phyloP scores from a whole-genome alignment of 768 basidiomycete species.

The Rhodotorula taiwanensis region DNA sequence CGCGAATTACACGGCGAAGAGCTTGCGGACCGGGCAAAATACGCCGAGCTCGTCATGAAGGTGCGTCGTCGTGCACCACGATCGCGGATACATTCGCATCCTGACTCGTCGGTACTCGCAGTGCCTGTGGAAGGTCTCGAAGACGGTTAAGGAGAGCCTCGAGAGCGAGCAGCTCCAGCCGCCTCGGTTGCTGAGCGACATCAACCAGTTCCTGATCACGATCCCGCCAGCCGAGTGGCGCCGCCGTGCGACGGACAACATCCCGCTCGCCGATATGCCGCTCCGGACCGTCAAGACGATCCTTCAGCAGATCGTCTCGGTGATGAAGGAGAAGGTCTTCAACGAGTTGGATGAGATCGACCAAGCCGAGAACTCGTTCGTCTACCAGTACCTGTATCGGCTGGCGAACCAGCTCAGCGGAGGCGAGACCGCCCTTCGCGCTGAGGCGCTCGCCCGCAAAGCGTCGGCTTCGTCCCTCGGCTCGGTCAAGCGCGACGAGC shows the following conservation, averaged over 20 bases:
- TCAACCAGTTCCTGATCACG: conserved; percentile 88
- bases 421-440: background rate
- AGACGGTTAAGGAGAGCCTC: conserved; percentile 88
- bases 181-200: conserved; percentile 78
- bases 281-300: conserved; percentile 95
- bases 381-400: conserved; percentile 73
- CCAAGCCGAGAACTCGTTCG: conserved; percentile 93
- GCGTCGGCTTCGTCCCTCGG: conserved; percentile 11
- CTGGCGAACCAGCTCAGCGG: conserved; percentile 23
- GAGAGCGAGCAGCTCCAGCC: conserved; percentile 71
- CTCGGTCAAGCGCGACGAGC: conserved; percentile 1
- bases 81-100: background rate
- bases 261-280: conserved; percentile 97
- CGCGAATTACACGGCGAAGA: conserved; percentile 73
- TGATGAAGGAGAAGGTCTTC: conserved; percentile 81
- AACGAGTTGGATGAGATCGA: conserved; percentile 86
- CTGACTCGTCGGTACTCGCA: conserved; percentile 54
- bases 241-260: conserved; percentile 75
- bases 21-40: conserved; percentile 70
- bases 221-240: conserved; percentile 96
- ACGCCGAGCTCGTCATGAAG: conserved; percentile 42
- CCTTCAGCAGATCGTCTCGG: conserved; percentile 92
- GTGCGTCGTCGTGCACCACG: conserved; percentile 4
- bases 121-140: conserved; percentile 95
- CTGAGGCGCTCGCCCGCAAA: conserved; percentile 9